Conservation (phyloP, 495 filamentous ascomycete species). For the Hyphodiscus hymeniophilus region DNA sequence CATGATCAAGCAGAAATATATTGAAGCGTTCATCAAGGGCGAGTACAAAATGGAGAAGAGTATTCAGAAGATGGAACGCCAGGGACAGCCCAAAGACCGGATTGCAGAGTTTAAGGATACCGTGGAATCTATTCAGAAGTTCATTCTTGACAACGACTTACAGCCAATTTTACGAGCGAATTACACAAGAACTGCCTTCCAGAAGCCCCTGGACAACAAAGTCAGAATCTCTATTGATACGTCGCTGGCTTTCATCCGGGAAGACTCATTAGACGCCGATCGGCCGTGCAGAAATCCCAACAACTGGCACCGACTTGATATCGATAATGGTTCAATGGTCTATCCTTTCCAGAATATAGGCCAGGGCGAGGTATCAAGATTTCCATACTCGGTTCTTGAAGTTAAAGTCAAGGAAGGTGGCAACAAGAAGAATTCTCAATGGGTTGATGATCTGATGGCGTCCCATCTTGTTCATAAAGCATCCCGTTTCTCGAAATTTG, state of each 20-base stretch:
- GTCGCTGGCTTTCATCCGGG: slow-evolving; percentile 82
- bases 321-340: slow-evolving; percentile 73
- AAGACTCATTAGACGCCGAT: slow-evolving; percentile 76
- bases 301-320: slow-evolving; percentile 85
- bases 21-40: slow-evolving; percentile 78
- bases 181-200: slow-evolving; percentile 91
- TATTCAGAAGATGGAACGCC: slow-evolving; percentile 70
- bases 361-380: slow-evolving; percentile 85
- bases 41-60: slow-evolving; percentile 90
- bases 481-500: slow-evolving; percentile 91
- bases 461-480: slow-evolving; percentile 87
- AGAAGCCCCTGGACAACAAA: slow-evolving; percentile 87
- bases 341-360: slow-evolving; percentile 80
- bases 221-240: slow-evolving; percentile 91
- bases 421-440: slow-evolving; percentile 60
- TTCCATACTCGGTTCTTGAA: slow-evolving; percentile 86
- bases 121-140: slow-evolving; percentile 70
- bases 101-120: slow-evolving; percentile 62
- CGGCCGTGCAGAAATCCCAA: slow-evolving; percentile 81
- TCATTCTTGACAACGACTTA: slow-evolving; percentile 68
- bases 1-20: slow-evolving; percentile 85
- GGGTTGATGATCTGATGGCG: slow-evolving; percentile 82
- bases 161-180: slow-evolving; percentile 85
- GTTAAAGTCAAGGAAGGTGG: slow-evolving; percentile 77
- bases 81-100: slow-evolving; percentile 48